Base-by-base conservation (phyloP, 2,329 filamentous ascomycete genomes). In the Ascocoryne sarcoides region DNA sequence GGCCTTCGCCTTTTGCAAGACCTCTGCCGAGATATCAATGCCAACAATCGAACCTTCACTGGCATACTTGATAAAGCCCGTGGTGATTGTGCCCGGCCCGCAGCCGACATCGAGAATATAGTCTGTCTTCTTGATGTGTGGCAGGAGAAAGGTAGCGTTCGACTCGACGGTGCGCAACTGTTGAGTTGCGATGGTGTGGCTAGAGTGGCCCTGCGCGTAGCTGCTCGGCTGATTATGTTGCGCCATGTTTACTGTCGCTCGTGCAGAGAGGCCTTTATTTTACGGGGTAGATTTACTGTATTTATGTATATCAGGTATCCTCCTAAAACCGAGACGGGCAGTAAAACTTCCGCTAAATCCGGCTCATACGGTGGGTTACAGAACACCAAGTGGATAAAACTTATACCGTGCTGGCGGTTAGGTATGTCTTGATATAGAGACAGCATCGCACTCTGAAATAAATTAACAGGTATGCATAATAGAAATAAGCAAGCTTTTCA, bases 21-120 rank as follows among this genome's bases (percentile, higher is more conserved):
- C 35, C 8, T 32, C 39, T 18, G 21, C 12, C 10, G 44, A 44
- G 16, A 40, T 46, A 16, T 70, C 67, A 21, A 70, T 37, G 12
- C 67, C 66, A 5, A 60, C 53, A 0, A 66, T 55, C 4, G 49
- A 43, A 9, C 68, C 68, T 5, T 63, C 32, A 2, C 58, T 56
- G 1, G 63, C 65, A 40, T 62, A 59, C 21, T 58, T 56, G 18
- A 61, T 61, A 16, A 73, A 53, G 12, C 63, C 64, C 0, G 58
- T 55, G 2, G 68, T 67, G 49, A 73, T 71, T 18, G 65, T 70
- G 1, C 69, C 70, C 0, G 69, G 66, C 0, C 69, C 69, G 50
- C 68, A 71, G 40, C 69, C 68, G 20, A 70, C 56, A 47, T 71
- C 68, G 33, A 71, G 65, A 33, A 71, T 51, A 10, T 42, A 20